phyloP scores from a whole-genome alignment of 176 grass and related monocot genomes.

The Elymus sibiricus region DNA sequence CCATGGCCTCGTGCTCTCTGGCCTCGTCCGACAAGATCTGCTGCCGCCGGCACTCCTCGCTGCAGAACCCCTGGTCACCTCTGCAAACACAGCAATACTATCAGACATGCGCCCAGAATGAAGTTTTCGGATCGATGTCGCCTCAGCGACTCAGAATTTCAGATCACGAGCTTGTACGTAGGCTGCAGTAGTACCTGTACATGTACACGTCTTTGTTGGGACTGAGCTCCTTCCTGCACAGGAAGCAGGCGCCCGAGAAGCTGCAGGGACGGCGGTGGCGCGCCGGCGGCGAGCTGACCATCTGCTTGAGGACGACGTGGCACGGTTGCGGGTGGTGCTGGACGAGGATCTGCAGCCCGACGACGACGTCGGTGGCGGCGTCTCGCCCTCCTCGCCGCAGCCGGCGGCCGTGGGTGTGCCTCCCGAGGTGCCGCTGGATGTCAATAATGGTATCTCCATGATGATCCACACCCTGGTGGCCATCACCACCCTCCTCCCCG shows the following conservation, averaged over 20 bases:
- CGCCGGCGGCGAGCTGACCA: constrained; percentile 18
- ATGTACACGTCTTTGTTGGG: constrained; percentile 48
- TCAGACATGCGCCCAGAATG: background rate
- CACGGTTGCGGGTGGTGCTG: constrained; percentile 6
- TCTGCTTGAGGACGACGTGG: constrained; percentile 56
- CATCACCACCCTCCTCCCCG: constrained; percentile 56
- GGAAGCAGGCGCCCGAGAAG: constrained; percentile 49
- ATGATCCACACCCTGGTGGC: background rate
- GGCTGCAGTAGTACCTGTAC: constrained; percentile 46
- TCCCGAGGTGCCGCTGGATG: background rate
- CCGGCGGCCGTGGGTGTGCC: background rate
- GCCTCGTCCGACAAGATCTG: constrained; percentile 53
- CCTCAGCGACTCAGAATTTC: background rate
- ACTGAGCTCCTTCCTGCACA: constrained; percentile 60
- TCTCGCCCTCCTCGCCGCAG: background rate
- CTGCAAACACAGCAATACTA: constrained; percentile 7
- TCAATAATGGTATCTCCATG: background rate
- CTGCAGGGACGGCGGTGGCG: background rate
- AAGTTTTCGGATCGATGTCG: background rate
- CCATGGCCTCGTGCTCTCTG: constrained; percentile 30
- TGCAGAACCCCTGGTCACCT: constrained; percentile 76
- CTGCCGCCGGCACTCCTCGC: constrained; percentile 50
- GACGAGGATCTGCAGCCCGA: constrained; percentile 64
- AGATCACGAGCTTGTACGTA: background rate
- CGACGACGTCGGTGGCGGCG: constrained; percentile 14